These are phyloP conservation scores for Pseudopithomyces chartarum DNA, from an alignment of 2,329 filamentous ascomycete species.

Conservation along the genomic window DNA sequence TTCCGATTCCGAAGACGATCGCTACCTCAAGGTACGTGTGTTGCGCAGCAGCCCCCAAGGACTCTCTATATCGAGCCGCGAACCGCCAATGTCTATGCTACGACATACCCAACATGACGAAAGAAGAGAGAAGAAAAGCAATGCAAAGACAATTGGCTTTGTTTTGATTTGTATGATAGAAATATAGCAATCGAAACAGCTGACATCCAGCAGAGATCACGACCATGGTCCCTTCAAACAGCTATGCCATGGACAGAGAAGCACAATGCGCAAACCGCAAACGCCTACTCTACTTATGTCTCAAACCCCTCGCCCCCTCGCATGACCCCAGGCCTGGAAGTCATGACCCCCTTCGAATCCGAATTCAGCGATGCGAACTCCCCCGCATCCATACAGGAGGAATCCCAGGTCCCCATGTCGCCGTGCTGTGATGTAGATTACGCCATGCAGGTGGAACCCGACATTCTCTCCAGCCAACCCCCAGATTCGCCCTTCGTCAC, in stretches of 20 bases:
- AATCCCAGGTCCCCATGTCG: conserved; percentile 25
- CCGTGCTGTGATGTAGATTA: conserved; percentile 30
- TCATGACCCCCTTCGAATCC: conserved; percentile 37
- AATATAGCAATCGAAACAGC: conserved; percentile 1
- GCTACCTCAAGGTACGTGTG: conserved; percentile 35
- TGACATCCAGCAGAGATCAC: conserved; percentile 31
- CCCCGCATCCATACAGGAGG: conserved; percentile 28
- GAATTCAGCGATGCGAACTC: conserved; percentile 32
- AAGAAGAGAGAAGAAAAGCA: too few relatives aligned
- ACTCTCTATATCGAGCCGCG: too few relatives aligned
- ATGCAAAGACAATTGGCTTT: too few relatives aligned
- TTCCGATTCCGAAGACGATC: conserved; percentile 38
- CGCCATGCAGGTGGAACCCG: conserved; percentile 45
- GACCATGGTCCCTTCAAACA: conserved; percentile 27
- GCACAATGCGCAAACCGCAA: background rate
- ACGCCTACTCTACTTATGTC: conserved; percentile 19
- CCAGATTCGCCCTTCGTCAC: conserved; percentile 39
- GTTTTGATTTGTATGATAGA: too few relatives aligned
- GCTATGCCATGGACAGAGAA: conserved; percentile 14
- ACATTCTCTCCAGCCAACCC: conserved; percentile 39
- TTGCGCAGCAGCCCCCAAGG: background rate
- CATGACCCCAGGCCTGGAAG: conserved; percentile 28
- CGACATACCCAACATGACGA: too few relatives aligned
- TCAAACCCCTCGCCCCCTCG: conserved; percentile 35
- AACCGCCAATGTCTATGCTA: too few relatives aligned